Base-by-base conservation (phyloP, 768 basidiomycete genomes). In the Melanogaster broomeanus region DNA sequence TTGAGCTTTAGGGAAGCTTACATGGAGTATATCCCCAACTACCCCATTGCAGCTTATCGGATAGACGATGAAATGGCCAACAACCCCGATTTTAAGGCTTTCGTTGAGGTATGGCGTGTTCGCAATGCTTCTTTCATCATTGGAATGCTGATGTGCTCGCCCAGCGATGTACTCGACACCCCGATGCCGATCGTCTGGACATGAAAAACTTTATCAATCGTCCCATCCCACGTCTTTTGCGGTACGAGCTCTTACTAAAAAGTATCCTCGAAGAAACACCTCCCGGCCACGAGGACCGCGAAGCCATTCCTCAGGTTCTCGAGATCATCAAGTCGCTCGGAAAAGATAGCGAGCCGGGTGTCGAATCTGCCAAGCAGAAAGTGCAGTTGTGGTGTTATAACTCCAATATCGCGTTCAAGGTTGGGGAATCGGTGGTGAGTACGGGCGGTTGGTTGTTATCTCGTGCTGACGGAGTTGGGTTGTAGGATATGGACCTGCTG, bases 131-230 rank as follows among this genome's bases (percentile, higher is more conserved):
- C 16, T 18, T 24, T 9, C n/a, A 13, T 13, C 11, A 31, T 31
- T 18, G 38, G 6, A 5, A 34, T n/a, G 7, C 39, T 62, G 31
- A 64, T 27, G 16, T 28, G 30, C 33, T 2, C 35, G 12, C 40
- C 1, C 25, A 79, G 77, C 69, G 74, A 70, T 80, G 75, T 45
- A 69, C 71, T 11, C 83, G 87, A 28, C 85, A 91, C 58, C 81
- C 86, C 0, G 87, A 88, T 51, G 83, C 93, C 1, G 85, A 89
- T 61, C 83, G 87, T 44, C 77, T 92, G 18, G 93, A 94, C 64
- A 88, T 99, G 83, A 93, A 95, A 66, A 87, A 79, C 59, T 99
- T 98, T 72, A 88, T 95, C 63, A 86, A 91, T 60, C 85, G 93
- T 33, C 93, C 95, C 2, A 94, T 96, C 57, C 90, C 92, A 52